phyloP scores from a whole-genome alignment of 2,329 filamentous ascomycete species.

The Fusarium brachygibbosum region DNA sequence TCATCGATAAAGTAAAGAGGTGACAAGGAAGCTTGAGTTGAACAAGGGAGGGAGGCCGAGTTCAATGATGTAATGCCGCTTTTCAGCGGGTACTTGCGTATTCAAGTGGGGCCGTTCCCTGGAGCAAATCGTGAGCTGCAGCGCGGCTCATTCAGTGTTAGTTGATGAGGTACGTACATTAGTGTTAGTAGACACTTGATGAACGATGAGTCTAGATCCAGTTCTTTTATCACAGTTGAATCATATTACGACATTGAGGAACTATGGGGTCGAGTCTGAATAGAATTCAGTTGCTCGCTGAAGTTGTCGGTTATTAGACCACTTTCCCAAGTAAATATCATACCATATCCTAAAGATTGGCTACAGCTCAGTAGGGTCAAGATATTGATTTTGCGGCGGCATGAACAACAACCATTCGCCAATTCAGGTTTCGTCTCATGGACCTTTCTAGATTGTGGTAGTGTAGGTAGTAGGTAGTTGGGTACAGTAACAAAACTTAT shows the following conservation, averaged over 20 bases:
- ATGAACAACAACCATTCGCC: not conserved
- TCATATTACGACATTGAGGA: slow-evolving; percentile 24
- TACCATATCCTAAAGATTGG: not conserved
- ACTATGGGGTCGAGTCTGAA: not conserved
- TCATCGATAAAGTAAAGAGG: slow-evolving; percentile 11
- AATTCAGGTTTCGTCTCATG: not conserved
- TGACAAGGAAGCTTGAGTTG: not conserved
- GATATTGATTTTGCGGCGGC: not conserved
- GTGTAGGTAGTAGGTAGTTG: not conserved
- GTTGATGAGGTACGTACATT: not conserved
- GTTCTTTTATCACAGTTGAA: slow-evolving; percentile 7
- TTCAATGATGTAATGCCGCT: slow-evolving; percentile 49
- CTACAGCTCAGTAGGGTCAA: not conserved
- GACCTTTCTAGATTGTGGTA: not conserved
- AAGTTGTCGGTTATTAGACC: not conserved
- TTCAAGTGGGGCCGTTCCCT: slow-evolving; percentile 27
- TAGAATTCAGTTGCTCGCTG: not conserved
- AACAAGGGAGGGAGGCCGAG: slow-evolving; percentile 4
- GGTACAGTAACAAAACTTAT: slow-evolving; percentile 6
- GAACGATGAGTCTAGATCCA: slow-evolving; percentile 18
- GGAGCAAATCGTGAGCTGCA: slow-evolving; percentile 20
- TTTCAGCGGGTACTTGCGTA: slow-evolving; percentile 15
- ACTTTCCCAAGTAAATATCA: not conserved
- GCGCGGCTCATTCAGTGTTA: slow-evolving; percentile 32
- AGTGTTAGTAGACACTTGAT: slow-evolving; percentile 12